Evolutionary conservation across 179 eudicot genomes (phyloP).

Genomic region (Monotropa hypopitys): DNA sequence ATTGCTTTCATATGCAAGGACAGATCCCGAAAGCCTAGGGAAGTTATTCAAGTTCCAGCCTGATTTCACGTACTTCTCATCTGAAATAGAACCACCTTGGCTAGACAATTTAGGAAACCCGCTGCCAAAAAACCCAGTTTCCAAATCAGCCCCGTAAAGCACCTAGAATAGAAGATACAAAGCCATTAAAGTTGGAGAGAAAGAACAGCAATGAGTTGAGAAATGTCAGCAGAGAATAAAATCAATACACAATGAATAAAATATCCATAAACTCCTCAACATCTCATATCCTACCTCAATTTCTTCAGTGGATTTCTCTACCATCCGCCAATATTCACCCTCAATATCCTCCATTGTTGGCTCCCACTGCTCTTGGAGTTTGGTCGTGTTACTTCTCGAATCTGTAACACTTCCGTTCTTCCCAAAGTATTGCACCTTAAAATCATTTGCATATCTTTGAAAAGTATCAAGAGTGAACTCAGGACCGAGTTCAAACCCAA

Average conservation of each 20-base stretch:
- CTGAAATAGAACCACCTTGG: slow-evolving; percentile 31
- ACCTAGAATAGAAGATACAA: slow-evolving; percentile 34
- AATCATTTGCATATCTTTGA: slow-evolving; percentile 76
- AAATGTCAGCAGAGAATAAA: neutral
- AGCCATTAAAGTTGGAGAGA: neutral
- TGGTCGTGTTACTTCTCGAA: slow-evolving; percentile 15
- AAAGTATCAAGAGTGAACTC: slow-evolving; percentile 77
- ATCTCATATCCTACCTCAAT: slow-evolving; percentile 55
- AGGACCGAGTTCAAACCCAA: slow-evolving; percentile 97
- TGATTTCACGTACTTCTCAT: slow-evolving; percentile 53
- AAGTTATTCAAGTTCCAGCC: slow-evolving; percentile 98
- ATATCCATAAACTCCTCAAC: slow-evolving; percentile 5
- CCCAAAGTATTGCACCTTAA: slow-evolving; percentile 72
- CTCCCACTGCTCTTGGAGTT: slow-evolving; percentile 31
- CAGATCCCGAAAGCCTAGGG: slow-evolving; percentile 89
- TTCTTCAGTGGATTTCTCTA: slow-evolving; percentile 90
- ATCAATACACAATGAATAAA: neutral
- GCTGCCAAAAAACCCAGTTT: slow-evolving; percentile 90
- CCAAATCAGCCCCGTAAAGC: slow-evolving; percentile 94
- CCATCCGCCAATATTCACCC: slow-evolving; percentile 97
- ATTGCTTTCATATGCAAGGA: slow-evolving; percentile 76
- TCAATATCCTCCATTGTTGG: slow-evolving; percentile 70
- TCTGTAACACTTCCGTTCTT: slow-evolving; percentile 21
- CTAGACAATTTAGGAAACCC: slow-evolving; percentile 65
- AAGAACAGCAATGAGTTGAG: neutral